Evolutionary conservation across 78 protist genomes (phyloP).

Genomic region (Kipferlia bialata): DNA sequence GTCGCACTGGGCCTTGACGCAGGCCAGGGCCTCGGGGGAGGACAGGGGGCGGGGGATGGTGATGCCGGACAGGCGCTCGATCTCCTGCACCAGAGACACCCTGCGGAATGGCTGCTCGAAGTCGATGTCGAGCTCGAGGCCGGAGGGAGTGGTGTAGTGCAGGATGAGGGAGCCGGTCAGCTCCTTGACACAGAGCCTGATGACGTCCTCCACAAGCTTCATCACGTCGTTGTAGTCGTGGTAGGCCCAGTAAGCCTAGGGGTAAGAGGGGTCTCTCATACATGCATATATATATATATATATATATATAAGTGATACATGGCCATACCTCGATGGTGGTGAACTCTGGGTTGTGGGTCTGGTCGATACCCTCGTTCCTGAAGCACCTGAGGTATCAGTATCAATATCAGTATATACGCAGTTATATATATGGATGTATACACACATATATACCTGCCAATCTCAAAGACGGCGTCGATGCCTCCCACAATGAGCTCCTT

Average conservation of each 20-base stretch:
- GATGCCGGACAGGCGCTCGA: neutral
- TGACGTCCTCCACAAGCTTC: constrained; percentile 70
- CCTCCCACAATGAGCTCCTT: constrained; percentile 97
- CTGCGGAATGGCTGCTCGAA: constrained; percentile 92
- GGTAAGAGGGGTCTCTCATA: no score
- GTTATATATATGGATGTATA: no score
- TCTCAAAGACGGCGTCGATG: constrained; percentile 95
- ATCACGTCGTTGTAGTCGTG: constrained; percentile 98
- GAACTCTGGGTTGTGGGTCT: constrained; percentile 83
- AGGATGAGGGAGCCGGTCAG: neutral
- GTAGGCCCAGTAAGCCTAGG: constrained; percentile 88
- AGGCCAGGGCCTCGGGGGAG: neutral
- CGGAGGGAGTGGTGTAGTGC: neutral
- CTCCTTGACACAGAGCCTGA: no score
- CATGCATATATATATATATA: constrained; percentile 5
- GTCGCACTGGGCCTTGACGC: constrained; percentile 10
- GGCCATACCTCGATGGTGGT: constrained; percentile 98
- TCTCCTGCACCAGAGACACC: constrained; percentile 54
- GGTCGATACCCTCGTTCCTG: constrained; percentile 79
- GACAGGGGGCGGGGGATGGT: neutral
- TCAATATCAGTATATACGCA: no score
- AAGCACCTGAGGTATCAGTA: no score
- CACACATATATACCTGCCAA: constrained; percentile 96
- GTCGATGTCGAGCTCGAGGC: constrained; percentile 54
- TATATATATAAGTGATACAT: no score